Evolutionary conservation across 495 filamentous ascomycete species (phyloP), one percentile per base, ranked within the genome.

Genomic region (Aspergillus homomorphus): DNA sequence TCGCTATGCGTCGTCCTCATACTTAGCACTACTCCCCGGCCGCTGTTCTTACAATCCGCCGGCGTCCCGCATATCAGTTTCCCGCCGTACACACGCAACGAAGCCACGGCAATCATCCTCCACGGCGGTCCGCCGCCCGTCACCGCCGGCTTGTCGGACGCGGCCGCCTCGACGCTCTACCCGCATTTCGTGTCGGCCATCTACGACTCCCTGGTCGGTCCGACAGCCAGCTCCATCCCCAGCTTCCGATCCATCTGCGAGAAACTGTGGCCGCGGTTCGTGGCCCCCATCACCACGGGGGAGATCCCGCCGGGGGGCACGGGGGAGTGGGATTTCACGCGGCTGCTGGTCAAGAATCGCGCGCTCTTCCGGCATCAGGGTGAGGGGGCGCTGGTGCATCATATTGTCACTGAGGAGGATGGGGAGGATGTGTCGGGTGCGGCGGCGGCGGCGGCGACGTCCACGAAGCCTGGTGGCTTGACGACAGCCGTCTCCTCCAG

Each of bases 21-120:
- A 57, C 78, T 92, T 41, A 90, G 86, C 33, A 68, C 71, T 18
- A 80, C 83, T 28, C 88, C 92, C 4, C 81, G 83, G 1, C 83
- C 91, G 2, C 79, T 83, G 51, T 82, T 88, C 64, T 82, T 98
- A 33, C 88, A 88, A 62, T 80, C 80, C 38, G 76, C 88, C 4
- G 87, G 88, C 26, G 76, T 87, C 23, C 88, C 93, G 4, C 85
- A 96, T 72, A 77, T 98, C 54, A 84, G 86, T 67, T 98, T 98
- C 71, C 83, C 92, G 0, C 77, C 87, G 9, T 98, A 98, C 71
- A 89, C 84, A 16, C 91, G 91, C 65, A 65, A 84, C 43, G 88
- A 97, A 65, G 83, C 87, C 46, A 81, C 94, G 46, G 64, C 80
- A 23, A 92, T 98, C 56, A 78, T 96, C 41, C 74, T 83, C 28